Conservation (phyloP, 805 yeast genomes). For the Starmera pachycereana region DNA sequence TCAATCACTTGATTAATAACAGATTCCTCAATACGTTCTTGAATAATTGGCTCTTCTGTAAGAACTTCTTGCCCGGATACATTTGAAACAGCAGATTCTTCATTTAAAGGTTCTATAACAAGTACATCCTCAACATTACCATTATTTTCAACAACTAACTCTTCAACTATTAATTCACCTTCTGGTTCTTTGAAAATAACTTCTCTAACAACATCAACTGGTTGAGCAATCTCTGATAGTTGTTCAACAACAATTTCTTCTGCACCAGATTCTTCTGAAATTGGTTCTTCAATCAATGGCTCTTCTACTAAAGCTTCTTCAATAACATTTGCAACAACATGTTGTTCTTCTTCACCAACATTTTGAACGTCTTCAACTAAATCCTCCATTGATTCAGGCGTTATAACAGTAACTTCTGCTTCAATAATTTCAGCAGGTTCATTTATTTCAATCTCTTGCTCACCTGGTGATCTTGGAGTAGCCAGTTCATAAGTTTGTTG, state of each 20-base stretch:
- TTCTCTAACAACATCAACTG: constrained; percentile 3
- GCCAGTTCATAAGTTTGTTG: too few species aligned
- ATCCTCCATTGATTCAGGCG: constrained; percentile 3
- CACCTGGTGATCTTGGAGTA: too few species aligned
- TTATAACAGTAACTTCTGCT: too few species aligned
- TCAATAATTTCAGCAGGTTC: too few species aligned
- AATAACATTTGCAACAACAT: neutral
- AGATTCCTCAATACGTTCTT: neutral
- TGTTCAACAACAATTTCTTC: neutral
- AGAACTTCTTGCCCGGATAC: too few species aligned
- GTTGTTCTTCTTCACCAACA: neutral
- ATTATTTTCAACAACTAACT: neutral
- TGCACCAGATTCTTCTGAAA: neutral
- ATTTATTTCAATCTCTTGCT: too few species aligned
- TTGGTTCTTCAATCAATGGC: neutral
- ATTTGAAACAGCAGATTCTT: neutral
- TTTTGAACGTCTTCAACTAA: constrained; percentile 1
- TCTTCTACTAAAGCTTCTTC: constrained; percentile 2
- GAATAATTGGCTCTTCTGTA: neutral
- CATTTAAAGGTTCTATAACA: neutral
- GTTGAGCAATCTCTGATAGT: constrained; percentile 3
- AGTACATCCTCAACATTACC: neutral
- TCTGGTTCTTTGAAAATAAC: neutral
- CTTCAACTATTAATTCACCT: neutral
- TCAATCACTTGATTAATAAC: neutral